Evolutionary conservation across 2,329 filamentous ascomycete species (phyloP).

Genomic region (Lachnellula willkommii): DNA sequence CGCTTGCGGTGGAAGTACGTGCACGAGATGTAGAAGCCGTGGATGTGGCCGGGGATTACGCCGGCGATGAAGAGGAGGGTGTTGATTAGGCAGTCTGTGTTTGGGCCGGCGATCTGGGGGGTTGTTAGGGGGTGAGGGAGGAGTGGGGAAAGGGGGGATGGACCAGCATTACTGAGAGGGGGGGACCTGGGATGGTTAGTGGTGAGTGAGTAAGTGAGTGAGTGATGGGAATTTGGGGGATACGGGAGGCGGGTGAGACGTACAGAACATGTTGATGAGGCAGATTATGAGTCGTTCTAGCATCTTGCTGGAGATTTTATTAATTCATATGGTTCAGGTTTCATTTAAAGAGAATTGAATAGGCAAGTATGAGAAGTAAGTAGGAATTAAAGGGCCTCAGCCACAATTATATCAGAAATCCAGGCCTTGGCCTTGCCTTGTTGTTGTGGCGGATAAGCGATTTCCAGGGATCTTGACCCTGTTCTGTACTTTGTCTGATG

Average conservation of each 20-base stretch:
- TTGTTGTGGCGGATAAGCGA: not conserved
- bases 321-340: too few relatives aligned
- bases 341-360: too few relatives aligned
- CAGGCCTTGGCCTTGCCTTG: too few relatives aligned
- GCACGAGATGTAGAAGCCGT: slow-evolving; percentile 49
- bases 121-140: not conserved
- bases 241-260: not conserved
- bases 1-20: slow-evolving; percentile 71
- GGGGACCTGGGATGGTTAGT: slow-evolving; percentile 15
- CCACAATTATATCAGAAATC: too few relatives aligned
- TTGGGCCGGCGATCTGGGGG: slow-evolving; percentile 16
- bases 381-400: too few relatives aligned
- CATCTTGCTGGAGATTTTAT: slow-evolving; percentile 2
- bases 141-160: not conserved
- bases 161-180: slow-evolving; percentile 21
- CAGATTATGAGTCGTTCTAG: slow-evolving; percentile 16
- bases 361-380: too few relatives aligned
- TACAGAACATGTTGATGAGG: slow-evolving; percentile 25
- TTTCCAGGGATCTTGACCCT: not conserved
- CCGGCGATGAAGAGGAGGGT: slow-evolving; percentile 22
- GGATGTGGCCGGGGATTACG: slow-evolving; percentile 28
- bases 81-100: slow-evolving; percentile 24
- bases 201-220: not conserved
- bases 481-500: slow-evolving; percentile 5
- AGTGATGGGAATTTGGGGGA: not conserved